Base-by-base conservation (phyloP, 768 basidiomycete species). In the Kwoniella bestiolae region DNA sequence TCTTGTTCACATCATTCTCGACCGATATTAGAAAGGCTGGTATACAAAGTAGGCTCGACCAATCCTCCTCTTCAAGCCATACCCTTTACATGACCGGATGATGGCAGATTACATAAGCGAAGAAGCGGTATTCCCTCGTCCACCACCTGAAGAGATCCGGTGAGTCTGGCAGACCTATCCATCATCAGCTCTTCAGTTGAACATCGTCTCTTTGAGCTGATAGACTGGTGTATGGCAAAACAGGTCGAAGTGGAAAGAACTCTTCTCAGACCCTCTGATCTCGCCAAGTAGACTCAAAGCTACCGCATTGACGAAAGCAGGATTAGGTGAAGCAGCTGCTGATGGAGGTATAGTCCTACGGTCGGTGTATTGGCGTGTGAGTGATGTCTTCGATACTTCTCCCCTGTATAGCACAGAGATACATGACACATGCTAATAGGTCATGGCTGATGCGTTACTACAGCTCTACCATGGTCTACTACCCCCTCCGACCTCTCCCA, bases 321-420 rank as follows among this genome's bases (percentile, higher is more conserved):
- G 77, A 9, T 18, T 78, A 28, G 74, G 74, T 3, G 68, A 68
- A 45, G 56, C 47, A 2, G 59, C 41, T 4, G 26, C 44, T 5
- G 72, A 72, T 55, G 78, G 78, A 21, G 71, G 72, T 2, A 59
- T 79, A 29, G 32, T 69, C 0, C 61, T 81, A 31, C 63, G 80
- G 2, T 78, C 76, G 1, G 70, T 81, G 0, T 76, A 78, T 55
- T 81, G 80, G 80, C 53, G 80, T 34, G 72, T 80, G 35, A 66
- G 74, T 70, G 60, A 41, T 14, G 26, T 3, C 31, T 25, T 46
- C n/a, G n/a, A n/a, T n/a, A n/a, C n/a, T n/a, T n/a, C n/a, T n/a
- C n/a, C n/a, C n/a, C n/a, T 55, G 52, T 57, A 12, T 55, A 6
- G 29, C 21, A 34, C 9, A n/a, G 6, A 21, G 16, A 35, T 56